Percentiles rank a stretch among this genome's conserved stretches.
Conservation (phyloP, 2,329 filamentous ascomycete species). For the Aspergillus sp. region DNA sequence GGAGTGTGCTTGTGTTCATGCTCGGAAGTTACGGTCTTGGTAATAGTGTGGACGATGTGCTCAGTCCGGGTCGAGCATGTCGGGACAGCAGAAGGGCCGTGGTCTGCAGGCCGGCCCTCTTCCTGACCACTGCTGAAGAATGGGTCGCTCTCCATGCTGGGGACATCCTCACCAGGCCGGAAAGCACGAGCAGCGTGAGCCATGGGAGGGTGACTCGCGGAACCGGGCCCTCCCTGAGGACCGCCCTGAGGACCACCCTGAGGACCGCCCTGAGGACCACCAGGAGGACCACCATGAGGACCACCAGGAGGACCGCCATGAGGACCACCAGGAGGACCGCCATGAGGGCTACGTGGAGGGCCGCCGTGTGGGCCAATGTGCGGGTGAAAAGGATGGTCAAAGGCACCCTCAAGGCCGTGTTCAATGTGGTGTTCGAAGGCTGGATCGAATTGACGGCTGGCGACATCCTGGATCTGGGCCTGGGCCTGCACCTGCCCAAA, state of each 20-base stretch:
- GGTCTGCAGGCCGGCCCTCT: not conserved
- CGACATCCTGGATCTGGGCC: not conserved
- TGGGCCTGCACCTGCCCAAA: conserved; percentile 20
- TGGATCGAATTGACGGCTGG: conserved; percentile 2
- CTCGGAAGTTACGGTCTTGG: conserved; percentile 8
- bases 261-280: conserved; percentile 8
- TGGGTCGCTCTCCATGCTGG: too few relatives aligned
- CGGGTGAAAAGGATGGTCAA: not conserved
- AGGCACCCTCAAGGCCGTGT: not conserved
- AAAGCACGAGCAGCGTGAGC: not conserved
- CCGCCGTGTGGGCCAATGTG: conserved; percentile 4
- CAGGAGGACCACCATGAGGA: not conserved
- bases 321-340: conserved; percentile 17
- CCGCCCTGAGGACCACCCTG: conserved; percentile 15
- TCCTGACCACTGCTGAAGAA: not conserved
- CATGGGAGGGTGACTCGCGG: not conserved
- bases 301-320: too few relatives aligned
- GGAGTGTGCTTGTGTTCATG: not conserved
- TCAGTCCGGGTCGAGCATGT: conserved; percentile 14
- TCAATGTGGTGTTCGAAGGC: conserved; percentile 1
- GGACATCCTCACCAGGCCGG: not conserved
- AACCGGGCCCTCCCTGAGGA: conserved; percentile 9
- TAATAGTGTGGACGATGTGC: conserved; percentile 23
- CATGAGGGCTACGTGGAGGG: conserved; percentile 5
- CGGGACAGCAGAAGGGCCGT: not conserved